Conservation (phyloP, 2,329 filamentous ascomycete genomes). For the Sporothrix brasiliensis region DNA sequence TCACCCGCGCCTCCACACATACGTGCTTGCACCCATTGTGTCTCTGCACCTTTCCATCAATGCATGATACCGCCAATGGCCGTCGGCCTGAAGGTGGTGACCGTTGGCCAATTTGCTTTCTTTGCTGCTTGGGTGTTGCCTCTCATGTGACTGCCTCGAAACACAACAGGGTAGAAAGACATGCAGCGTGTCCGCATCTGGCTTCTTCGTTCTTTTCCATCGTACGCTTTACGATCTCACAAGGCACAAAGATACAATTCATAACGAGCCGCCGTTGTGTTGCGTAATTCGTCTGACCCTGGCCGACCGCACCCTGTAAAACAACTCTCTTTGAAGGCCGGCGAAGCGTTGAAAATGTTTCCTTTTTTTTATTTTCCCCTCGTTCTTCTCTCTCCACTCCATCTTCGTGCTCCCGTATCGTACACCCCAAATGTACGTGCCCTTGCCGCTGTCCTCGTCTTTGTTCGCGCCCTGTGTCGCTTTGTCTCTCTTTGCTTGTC, state of each 20-base stretch:
- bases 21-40: not conserved
- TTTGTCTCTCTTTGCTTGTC: not conserved
- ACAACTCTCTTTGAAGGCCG: conserved; percentile 5
- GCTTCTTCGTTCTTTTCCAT: not conserved
- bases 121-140: not conserved
- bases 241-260: not conserved
- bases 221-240: not conserved
- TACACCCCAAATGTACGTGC: not conserved
- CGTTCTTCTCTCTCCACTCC: not conserved
- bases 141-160: not conserved
- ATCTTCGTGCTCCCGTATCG: not conserved
- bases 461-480: not conserved
- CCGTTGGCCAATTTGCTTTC: conserved; percentile 6
- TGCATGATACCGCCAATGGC: not conserved
- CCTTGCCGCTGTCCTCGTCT: not conserved
- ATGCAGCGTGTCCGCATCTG: not conserved
- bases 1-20: conserved; percentile 7
- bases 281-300: conserved; percentile 13
- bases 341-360: not conserved
- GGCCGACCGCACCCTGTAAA: too few species aligned
- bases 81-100: not conserved
- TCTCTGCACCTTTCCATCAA: not conserved
- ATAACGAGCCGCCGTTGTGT: not conserved
- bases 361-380: not conserved
- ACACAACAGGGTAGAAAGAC: not conserved